Evolutionary conservation across 345 rosid genomes (phyloP), one percentile per base, ranked within the genome.

Genomic region (Aquilaria sinensis): DNA sequence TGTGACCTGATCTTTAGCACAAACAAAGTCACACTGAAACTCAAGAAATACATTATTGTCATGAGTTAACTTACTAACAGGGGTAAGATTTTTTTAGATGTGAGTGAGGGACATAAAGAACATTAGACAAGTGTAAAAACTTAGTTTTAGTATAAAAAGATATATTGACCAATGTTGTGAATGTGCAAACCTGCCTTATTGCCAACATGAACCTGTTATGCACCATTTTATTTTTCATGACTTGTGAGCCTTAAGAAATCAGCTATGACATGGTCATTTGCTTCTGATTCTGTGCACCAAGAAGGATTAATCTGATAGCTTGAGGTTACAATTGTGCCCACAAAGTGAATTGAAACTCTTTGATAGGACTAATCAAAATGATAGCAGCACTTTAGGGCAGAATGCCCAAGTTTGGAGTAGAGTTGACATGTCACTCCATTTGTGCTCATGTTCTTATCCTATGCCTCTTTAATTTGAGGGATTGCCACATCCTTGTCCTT

Each of bases 61-160:
- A 1, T 2, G 5, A 2, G 61, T 48, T 6, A 65, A 49, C 10
- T 56, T 12, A 9, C 23, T 23, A 31, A 56, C 53, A 33, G 37
- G 33, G 1, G 56, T 1, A 0, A 57, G 32, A 65, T 57, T 56
- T 10, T 65, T 48, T 1, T 32, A n/a, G 5, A 51, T 57, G 23
- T 23, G 23, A 23, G 0, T 48, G 9, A 9, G 69, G 69, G 49
- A 65, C 47, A 48, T 57, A 56, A 14, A 65, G 56, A 32, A 57
- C 48, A 65, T 56, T 31, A 1, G 16, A n/a, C 1, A 31, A 31
- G 3, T 31, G 7, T 10, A 65, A 10, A 2, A n/a, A 2, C 2
- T 6, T 15, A 2, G 12, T 0, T 15, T 8, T 12, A 8, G 12
- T 9, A 10, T 9, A 9, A 0, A 55, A 57, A 4, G 11, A 23